A percentile compares a stretch with the other conserved stretches of the same genome.
These are phyloP conservation scores for Backusella liffmaniae DNA, from an alignment of 192 early-diverging fungal genomes.

Conservation along the genomic window DNA sequence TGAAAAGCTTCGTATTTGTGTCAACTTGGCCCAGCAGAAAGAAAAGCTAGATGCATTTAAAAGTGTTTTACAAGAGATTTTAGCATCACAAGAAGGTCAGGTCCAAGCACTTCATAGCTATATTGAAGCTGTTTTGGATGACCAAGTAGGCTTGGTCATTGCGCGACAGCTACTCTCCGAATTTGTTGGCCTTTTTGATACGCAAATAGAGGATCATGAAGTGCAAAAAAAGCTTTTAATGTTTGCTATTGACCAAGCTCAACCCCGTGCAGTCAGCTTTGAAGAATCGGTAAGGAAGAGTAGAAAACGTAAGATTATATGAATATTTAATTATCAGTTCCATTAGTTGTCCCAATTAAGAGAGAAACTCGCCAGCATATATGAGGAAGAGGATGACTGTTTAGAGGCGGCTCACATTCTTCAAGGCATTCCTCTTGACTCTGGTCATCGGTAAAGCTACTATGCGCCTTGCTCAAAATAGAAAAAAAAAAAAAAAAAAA, in stretches of 20 bases:
- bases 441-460: constrained; percentile 65
- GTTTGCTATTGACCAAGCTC: constrained; percentile 68
- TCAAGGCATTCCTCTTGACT: constrained; percentile 89
- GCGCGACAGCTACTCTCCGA: constrained; percentile 75
- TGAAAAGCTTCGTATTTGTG: constrained; percentile 14
- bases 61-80: constrained; percentile 19
- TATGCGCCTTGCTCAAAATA: neutral
- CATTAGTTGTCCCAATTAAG: constrained; percentile 67
- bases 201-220: constrained; percentile 40
- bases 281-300: constrained; percentile 67
- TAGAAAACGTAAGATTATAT: neutral
- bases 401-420: constrained; percentile 83
- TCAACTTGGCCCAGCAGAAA: constrained; percentile 25
- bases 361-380: constrained; percentile 71
- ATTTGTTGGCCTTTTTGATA: constrained; percentile 61
- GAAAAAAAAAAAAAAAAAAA: neutral
- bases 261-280: constrained; percentile 76
- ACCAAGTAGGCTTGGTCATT: constrained; percentile 71
- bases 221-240: constrained; percentile 58
- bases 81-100: constrained; percentile 1
- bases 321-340: neutral
- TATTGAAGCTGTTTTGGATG: constrained; percentile 59
- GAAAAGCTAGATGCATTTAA: constrained; percentile 31
- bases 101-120: constrained; percentile 31
- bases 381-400: constrained; percentile 75